These are phyloP conservation scores for Diutina sp. DNA, from an alignment of 1,139 yeast genomes.

Conservation along the genomic window DNA sequence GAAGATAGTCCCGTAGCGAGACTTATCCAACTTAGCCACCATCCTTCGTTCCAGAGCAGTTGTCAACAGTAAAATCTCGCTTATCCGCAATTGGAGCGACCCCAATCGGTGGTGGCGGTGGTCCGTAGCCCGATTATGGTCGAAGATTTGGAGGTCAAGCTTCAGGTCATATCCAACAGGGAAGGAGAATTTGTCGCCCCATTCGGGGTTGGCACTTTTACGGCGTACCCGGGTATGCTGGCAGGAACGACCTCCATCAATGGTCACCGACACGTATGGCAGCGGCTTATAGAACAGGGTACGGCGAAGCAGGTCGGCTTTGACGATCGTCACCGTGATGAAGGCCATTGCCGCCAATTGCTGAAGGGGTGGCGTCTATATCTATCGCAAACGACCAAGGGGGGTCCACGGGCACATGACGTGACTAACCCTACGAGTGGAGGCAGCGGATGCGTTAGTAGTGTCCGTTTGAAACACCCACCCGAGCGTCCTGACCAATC, in stretches of 20 bases:
- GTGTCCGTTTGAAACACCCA: neutral
- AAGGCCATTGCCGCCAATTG: neutral
- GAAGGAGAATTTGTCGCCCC: constrained; percentile 84
- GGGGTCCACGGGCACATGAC: neutral
- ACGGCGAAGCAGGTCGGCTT: neutral
- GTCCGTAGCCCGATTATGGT: constrained; percentile 92
- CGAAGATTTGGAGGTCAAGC: constrained; percentile 86
- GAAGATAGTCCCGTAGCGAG: neutral
- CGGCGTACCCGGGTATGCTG: constrained; percentile 89
- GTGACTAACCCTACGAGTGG: neutral
- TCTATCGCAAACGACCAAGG: neutral
- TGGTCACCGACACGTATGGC: constrained; percentile 94
- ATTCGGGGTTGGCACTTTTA: constrained; percentile 88
- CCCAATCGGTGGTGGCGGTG: constrained; percentile 98
- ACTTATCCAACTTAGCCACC: neutral
- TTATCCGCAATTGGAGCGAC: constrained; percentile 81
- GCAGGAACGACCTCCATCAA: constrained; percentile 84
- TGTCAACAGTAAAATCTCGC: constrained; percentile 73
- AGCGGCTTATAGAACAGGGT: constrained; percentile 71
- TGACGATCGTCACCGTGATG: neutral
- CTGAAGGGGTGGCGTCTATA: neutral
- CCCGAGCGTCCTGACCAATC: neutral
- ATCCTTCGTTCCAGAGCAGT: neutral
- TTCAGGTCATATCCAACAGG: constrained; percentile 77
- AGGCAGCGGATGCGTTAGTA: neutral